Conservation (phyloP, 768 basidiomycete genomes). For the Phaffia australis region DNA sequence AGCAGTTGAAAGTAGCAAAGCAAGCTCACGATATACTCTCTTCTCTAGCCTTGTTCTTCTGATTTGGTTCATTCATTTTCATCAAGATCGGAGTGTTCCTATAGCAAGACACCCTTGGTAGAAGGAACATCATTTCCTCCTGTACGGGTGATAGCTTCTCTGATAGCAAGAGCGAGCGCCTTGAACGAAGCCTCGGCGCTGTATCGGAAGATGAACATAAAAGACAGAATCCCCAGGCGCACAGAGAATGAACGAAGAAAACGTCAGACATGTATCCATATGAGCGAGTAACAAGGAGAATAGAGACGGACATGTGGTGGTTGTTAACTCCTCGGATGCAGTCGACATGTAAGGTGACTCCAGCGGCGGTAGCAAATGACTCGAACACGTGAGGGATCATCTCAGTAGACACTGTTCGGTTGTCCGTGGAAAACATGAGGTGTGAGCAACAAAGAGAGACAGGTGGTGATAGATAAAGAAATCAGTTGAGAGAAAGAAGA, state of each 20-base stretch:
- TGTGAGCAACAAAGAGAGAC: not conserved
- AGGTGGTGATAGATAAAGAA: not conserved
- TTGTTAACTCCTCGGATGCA: slow-evolving; percentile 92
- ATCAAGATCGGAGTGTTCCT: not conserved
- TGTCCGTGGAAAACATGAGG: not conserved
- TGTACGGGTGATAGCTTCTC: slow-evolving; percentile 82
- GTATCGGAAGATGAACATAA: slow-evolving; percentile 8
- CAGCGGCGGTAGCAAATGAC: slow-evolving; percentile 94
- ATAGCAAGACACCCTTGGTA: slow-evolving; percentile 78
- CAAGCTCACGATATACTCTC: too few relatives aligned
- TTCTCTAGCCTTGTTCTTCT: too few relatives aligned
- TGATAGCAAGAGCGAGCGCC: slow-evolving; percentile 86
- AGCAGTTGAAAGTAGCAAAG: too few relatives aligned
- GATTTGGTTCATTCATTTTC: too few relatives aligned
- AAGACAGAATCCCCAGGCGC: not conserved
- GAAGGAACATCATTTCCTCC: slow-evolving; percentile 85
- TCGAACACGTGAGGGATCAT: slow-evolving; percentile 98
- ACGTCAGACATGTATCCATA: not conserved
- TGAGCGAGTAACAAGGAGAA: not conserved
- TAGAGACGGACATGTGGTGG: slow-evolving; percentile 69
- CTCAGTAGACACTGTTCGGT: slow-evolving; percentile 53
- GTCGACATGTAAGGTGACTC: slow-evolving; percentile 86
- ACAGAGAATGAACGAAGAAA: not conserved
- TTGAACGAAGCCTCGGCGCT: slow-evolving; percentile 98
- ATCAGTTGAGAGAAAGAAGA: not conserved